A percentile compares a stretch with the other conserved stretches of the same genome.
Conservation (phyloP, 305 asterid genomes). For the Solanum chacoense region DNA sequence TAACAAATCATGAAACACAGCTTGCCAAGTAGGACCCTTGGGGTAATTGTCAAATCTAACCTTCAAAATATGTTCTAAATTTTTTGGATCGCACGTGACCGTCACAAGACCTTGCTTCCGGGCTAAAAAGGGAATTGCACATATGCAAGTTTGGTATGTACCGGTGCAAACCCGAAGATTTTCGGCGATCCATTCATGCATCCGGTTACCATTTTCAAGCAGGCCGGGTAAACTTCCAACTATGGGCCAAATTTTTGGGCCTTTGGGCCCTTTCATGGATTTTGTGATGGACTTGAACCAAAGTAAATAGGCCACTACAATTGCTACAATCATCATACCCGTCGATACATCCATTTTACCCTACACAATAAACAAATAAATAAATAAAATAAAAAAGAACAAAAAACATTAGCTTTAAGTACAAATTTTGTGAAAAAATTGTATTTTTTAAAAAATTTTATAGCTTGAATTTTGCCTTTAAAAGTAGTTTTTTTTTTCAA, state of each 20-base stretch:
- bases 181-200: constrained; percentile 64
- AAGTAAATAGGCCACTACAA: constrained; percentile 25
- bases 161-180: constrained; percentile 47
- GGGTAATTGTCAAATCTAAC: constrained; percentile 49
- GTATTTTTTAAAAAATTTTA: too few species aligned
- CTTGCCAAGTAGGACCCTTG: constrained; percentile 64
- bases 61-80: constrained; percentile 50
- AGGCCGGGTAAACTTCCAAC: constrained; percentile 55
- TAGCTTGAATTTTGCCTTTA: not conserved
- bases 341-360: constrained; percentile 32
- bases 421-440: not conserved
- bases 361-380: not conserved
- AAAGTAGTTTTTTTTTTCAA: not conserved
- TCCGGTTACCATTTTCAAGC: constrained; percentile 21
- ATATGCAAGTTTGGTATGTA: constrained; percentile 49
- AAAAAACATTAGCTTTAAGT: not conserved
- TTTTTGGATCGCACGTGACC: constrained; percentile 56
- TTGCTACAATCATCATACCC: constrained; percentile 20
- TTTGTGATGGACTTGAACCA: constrained; percentile 40
- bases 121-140: constrained; percentile 39
- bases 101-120: constrained; percentile 56
- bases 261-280: constrained; percentile 27
- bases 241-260: constrained; percentile 49
- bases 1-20: constrained; percentile 50
- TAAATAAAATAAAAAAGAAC: not conserved